These are phyloP conservation scores for Epichloe sylvatica DNA, from an alignment of 2,329 filamentous ascomycete species.

Conservation along the genomic window DNA sequence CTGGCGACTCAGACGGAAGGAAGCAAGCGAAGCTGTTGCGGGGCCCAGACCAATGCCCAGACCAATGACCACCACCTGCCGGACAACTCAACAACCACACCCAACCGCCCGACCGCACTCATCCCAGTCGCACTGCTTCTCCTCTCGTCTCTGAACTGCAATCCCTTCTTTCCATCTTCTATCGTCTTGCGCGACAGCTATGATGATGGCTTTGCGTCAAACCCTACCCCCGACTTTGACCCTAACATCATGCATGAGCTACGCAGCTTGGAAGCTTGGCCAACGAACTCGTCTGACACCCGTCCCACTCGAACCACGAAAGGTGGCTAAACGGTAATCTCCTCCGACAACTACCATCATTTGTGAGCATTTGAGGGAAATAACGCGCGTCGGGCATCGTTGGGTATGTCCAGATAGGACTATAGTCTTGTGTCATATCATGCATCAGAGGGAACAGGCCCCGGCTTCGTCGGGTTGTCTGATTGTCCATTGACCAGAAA, in stretches of 20 bases:
- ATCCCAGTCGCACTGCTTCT: neutral
- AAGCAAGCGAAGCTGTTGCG: neutral
- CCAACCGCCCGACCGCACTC: neutral
- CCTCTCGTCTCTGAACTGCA: neutral
- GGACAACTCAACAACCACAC: neutral
- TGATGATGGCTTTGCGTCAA: neutral
- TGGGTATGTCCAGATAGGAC: neutral
- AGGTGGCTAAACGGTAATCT: neutral
- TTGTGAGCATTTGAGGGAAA: neutral
- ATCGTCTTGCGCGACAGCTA: neutral
- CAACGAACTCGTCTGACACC: neutral
- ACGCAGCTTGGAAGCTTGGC: neutral
- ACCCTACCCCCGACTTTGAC: neutral
- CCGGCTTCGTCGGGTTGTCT: neutral
- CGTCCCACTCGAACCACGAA: neutral
- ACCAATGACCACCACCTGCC: neutral
- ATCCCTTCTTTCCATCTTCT: neutral
- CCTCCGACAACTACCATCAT: neutral
- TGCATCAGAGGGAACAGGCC: neutral
- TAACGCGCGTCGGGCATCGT: conserved; percentile 5
- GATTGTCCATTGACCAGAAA: neutral
- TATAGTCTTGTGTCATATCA: neutral
- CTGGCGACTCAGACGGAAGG: neutral
- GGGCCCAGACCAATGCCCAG: neutral
- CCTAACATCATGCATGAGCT: conserved; percentile 1